Evolutionary conservation across 1,139 yeast genomes (phyloP), one percentile per base, ranked within the genome.

Genomic region (Taphrina communis): DNA sequence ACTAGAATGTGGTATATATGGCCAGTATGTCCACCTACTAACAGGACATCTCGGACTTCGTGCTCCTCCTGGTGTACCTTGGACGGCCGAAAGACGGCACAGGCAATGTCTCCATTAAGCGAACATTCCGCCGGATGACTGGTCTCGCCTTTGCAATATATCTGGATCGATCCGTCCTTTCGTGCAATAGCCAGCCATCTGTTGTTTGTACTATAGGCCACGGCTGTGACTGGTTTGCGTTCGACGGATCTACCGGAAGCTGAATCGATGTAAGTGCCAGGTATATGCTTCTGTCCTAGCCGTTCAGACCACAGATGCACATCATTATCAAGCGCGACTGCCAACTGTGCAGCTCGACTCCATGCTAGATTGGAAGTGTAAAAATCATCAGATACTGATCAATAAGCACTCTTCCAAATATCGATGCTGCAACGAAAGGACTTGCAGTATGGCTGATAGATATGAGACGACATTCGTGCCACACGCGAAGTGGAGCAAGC

Each of bases 321-420:
- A 7, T 82, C 80, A 1, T 80, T 75, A 0, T 86, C 87, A 50
- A 91, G 78, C 0, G 94, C 97, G 0, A 91, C 93, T 0, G 88
- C 89, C 0, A 91, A 80, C 42, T 81, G 81, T 38, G 82, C 82
- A 0, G 85, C 78, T 36, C 75, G 75, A 2, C 77, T 76, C 96
- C 97, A 91, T 11, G 93, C 84, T 0, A 91, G 84, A 63, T 89
- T 80, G 74, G 90, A 89, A 0, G 91, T 84, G 77, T 92, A 92
- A 76, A 87, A 92, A 76, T 92, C 97, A 75, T 90, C 88, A 70
- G 89, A 80, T 66, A 92, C 78, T 0, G 87, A 86, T 0, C 93
- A 94, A 31, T 50, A 36, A 50, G 53, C 36, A 11, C 9, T 21
- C 31, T 25, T 25, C 31, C 31, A 25, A 25, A 4, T 25, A 25